Base-by-base conservation (phyloP, 2,329 filamentous ascomycete species). In the Colletotrichum sp. region DNA sequence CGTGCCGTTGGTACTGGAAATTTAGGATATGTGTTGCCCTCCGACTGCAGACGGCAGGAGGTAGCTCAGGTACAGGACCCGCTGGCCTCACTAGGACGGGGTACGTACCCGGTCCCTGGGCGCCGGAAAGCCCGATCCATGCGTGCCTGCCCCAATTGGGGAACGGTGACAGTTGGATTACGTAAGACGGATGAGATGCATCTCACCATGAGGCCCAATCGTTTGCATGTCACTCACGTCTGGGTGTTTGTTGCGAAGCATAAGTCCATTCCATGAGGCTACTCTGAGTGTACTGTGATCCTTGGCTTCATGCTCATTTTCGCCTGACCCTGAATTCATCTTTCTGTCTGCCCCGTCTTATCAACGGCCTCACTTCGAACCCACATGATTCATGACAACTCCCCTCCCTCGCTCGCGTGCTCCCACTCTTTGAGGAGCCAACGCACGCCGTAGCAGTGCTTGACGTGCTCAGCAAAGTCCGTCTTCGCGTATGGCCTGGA, bases 381-480 rank as follows among this genome's bases (percentile, higher is more conserved):
- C 9, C 19, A n/a, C 39, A 48, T 52, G n/a, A 52, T 52, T 52
- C 44, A 52, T 52, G 44, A 22, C 30, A 36, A 13, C 59, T 36
- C 36, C 28, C 16, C 16, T 30, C 13, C 19, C 59, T 63, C 55
- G 55, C 32, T 28, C n/a, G 59, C 52, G 12, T 60, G 32, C 28
- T 28, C 55, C 34, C 55, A 61, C 12, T 70, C 19, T 15, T 11
- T 32, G 28, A 70, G 68, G 5, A 44, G 68, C 27, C 25, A 39
- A 48, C 52, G 68, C 36, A 34, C 79, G 15, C 81, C 81, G 65
- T 82, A 79, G 65, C 80, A 82, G 66, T 77, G 57, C 15, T 72
- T 63, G 55, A 77, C 70, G 59, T 82, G 81, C 34, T 79, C 75
- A 27, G 77, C 19, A 64, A 80, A 81, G 9, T 72, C 77, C 19